Evolutionary conservation across 2,329 filamentous ascomycete genomes (phyloP), one percentile per base, ranked within the genome.

Genomic region (Colletotrichum zoysiae): DNA sequence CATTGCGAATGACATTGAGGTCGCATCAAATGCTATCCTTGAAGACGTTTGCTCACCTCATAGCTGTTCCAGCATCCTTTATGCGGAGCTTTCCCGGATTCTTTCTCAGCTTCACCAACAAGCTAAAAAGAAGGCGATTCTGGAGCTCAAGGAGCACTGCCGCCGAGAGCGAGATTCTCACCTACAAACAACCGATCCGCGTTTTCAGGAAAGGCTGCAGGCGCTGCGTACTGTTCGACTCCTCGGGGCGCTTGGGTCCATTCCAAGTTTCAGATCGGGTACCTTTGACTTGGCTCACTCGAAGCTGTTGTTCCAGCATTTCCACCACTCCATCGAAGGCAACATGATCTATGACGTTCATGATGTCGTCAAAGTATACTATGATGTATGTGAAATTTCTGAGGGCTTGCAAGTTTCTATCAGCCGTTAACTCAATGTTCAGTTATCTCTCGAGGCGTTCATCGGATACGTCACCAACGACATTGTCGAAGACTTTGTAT

Each of bases 291-390:
- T 58, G 42, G 40, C 9, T 4, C 48, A 65, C 18, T 30, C 38
- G 6, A 38, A 14, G 8, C 4, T 16, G 2, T 26, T 71, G 12
- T 67, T 67, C 9, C 75, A 76, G 2, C 74, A 71, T 0, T 75
- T 67, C 12, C 77, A 79, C n/a, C 71, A 70, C 18, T 73, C 71
- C 2, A 68, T 64, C 1, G 73, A 71, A 2, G 72, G 77, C 9
- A 82, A 80, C 48, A 80, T 79, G 63, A 67, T 77, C 12, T 55
- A 79, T 6, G 79, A 81, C 20, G 78, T 83, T 0, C 81, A 83
- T 40, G 81, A 82, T 42, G 71, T 81, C 1, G 74, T 82, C 12
- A 81, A 79, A 42, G 79, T 79, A 0, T 83, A 83, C 23, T 83
- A 83, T 51, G 74, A 82, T 75, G 80, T 81, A 76, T 42, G 74